Evolutionary conservation across 441 rosid species (phyloP).

Genomic region (Cnidoscolus chayamansa): DNA sequence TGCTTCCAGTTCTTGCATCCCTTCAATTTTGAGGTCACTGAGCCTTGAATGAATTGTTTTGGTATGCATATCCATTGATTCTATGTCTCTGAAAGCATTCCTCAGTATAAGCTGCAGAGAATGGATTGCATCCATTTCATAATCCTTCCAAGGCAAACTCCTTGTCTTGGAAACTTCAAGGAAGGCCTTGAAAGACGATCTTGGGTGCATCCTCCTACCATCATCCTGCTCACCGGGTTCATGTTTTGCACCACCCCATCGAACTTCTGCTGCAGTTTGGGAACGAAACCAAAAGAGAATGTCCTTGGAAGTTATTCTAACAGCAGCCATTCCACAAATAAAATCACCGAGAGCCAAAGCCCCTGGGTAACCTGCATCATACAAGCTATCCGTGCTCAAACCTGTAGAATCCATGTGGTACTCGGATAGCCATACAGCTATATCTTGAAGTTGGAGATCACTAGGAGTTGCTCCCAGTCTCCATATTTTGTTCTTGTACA

Average conservation of each 20-base stretch:
- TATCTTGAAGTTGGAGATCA: slow-evolving; percentile 62
- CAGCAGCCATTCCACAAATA: slow-evolving; percentile 97
- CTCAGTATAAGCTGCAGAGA: slow-evolving; percentile 91
- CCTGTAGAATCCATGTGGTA: slow-evolving; percentile 92
- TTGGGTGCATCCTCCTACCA: slow-evolving; percentile 86
- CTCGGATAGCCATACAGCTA: slow-evolving; percentile 70
- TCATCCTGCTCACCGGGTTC: slow-evolving; percentile 79
- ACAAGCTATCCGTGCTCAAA: slow-evolving; percentile 86
- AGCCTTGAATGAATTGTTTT: slow-evolving; percentile 57
- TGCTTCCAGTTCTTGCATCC: slow-evolving; percentile 86
- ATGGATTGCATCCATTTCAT: slow-evolving; percentile 97
- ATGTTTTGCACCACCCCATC: slow-evolving; percentile 97
- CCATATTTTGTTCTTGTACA: slow-evolving; percentile 69
- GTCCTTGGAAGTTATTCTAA: slow-evolving; percentile 72
- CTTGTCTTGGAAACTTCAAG: slow-evolving; percentile 83
- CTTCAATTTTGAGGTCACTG: slow-evolving; percentile 72
- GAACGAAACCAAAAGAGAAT: slow-evolving; percentile 92
- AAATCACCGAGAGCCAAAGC: slow-evolving; percentile 63
- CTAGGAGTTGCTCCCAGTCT: slow-evolving; percentile 71
- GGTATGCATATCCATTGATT: slow-evolving; percentile 42
- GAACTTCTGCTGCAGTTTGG: slow-evolving; percentile 76
- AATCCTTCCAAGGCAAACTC: slow-evolving; percentile 94
- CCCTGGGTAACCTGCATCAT: slow-evolving; percentile 83
- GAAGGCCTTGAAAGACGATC: slow-evolving; percentile 94
- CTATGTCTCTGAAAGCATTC: slow-evolving; percentile 67